A percentile compares a stretch with the other conserved stretches of the same genome.
These are phyloP conservation scores for Irpex lacteus DNA, from an alignment of 1,284 basidiomycete species.

Conservation along the genomic window DNA sequence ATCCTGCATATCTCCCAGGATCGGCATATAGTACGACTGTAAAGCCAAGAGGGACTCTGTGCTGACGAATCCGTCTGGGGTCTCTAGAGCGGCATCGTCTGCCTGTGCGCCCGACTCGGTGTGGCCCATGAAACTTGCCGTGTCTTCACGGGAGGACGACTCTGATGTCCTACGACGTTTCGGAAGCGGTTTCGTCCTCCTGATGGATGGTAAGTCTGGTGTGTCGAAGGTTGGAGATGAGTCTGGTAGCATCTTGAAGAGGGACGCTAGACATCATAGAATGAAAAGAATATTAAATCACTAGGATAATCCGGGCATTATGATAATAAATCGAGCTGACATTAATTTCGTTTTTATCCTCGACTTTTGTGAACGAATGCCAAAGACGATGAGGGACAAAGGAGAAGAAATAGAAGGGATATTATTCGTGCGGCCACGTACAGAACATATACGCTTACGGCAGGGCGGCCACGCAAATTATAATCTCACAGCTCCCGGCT, in stretches of 20 bases:
- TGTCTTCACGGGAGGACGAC: conserved; percentile 21
- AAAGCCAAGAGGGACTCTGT: conserved; percentile 38
- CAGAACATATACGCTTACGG: not conserved
- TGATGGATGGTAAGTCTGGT: conserved; percentile 55
- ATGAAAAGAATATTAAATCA: not conserved
- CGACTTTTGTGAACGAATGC: not conserved
- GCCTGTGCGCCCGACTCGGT: not conserved
- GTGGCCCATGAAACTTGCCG: conserved; percentile 1
- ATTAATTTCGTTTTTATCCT: not conserved
- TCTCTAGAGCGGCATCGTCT: not conserved
- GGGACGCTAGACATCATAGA: not conserved
- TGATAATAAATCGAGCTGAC: not conserved
- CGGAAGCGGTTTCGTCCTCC: conserved; percentile 71
- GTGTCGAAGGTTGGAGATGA: conserved; percentile 59
- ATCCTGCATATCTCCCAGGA: conserved; percentile 46
- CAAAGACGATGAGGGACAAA: not conserved
- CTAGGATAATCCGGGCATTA: not conserved
- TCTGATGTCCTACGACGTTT: conserved; percentile 60
- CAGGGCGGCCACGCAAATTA: not conserved
- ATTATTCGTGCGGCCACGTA: not conserved
- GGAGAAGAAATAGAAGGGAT: not conserved
- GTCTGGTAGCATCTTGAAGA: conserved; percentile 40
- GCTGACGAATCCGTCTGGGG: conserved; percentile 22
- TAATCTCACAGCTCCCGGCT: not conserved
- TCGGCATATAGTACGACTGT: conserved; percentile 61